These are phyloP conservation scores for Grammothele lineata DNA, from an alignment of 768 basidiomycete genomes.

Conservation along the genomic window DNA sequence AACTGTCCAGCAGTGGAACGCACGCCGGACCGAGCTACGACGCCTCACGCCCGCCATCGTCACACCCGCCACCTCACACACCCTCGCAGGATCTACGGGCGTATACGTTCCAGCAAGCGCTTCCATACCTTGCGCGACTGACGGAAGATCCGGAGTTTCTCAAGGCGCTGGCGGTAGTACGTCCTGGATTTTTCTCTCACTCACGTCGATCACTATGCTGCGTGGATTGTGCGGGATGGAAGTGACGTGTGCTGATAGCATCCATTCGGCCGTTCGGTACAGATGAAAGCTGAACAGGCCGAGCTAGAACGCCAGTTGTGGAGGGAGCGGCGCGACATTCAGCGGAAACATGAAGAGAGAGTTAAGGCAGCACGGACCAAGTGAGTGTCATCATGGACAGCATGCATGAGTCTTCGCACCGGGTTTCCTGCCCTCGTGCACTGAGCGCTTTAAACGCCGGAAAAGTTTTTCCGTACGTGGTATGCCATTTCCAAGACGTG, in stretches of 20 bases:
- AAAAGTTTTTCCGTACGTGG: too few species aligned
- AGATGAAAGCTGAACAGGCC: slow-evolving; percentile 74
- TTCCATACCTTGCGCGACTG: slow-evolving; percentile 61
- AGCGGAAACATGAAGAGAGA: slow-evolving; percentile 65
- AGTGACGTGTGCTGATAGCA: not conserved
- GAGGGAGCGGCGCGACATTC: slow-evolving; percentile 61
- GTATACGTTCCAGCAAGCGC: slow-evolving; percentile 64
- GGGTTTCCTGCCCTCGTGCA: too few species aligned
- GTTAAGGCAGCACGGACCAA: slow-evolving; percentile 64
- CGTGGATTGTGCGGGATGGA: not conserved
- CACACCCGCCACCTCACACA: slow-evolving; percentile 5
- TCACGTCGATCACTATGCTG: not conserved
- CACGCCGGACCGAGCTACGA: too few species aligned
- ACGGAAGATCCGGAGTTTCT: slow-evolving; percentile 51
- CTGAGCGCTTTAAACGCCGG: too few species aligned
- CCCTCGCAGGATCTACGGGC: slow-evolving; percentile 37
- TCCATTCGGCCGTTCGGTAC: not conserved
- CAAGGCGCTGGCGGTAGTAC: slow-evolving; percentile 47
- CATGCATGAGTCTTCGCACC: too few species aligned
- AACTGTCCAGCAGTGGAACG: too few species aligned
- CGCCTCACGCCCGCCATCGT: too few species aligned
- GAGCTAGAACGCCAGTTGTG: slow-evolving; percentile 63
- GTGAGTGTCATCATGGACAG: slow-evolving; percentile 40
- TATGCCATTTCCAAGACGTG: too few species aligned
- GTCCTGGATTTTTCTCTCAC: slow-evolving; percentile 2